Base-by-base conservation (phyloP, 2,329 filamentous ascomycete genomes). In the Colletotrichum gloeosporioides region DNA sequence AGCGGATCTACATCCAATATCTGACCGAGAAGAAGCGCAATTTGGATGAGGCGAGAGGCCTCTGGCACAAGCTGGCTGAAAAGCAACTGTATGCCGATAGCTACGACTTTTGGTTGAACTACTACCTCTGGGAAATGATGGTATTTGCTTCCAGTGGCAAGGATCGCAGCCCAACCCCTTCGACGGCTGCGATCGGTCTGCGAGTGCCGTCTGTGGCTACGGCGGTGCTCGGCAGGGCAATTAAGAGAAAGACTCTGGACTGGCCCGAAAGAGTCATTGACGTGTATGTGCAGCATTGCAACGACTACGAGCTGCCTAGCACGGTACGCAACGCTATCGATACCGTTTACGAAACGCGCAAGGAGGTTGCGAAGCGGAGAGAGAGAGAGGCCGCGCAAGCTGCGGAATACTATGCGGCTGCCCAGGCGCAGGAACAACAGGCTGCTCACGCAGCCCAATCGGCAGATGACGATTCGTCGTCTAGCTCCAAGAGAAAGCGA, bases 41-140 rank as follows among this genome's bases (percentile, higher is more conserved):
- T 55, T 88, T 95, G 69, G 92, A 95, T 25, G 93, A 93, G 73
- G 97, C 96, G 4, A 92, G 97, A 53, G 89, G 90, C 18, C 91
- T 94, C 64, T 99, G 95, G 92, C 92, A 94, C 78, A 91, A 91
- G 22, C 88, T 99, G 34, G 90, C 89, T 5, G 83, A 91, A 27
- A 87, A 91, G n/a, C 88, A 90, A 22, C 92, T 92, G 5, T 86
- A 95, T 72, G 92, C 93, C 34, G 92, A 95, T 79, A 96, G 93
- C 79, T 96, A 96, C 82, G 95, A 98, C 80, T 99, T 99, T 83
- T 99, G 97, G 97, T 90, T 96, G 71, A 92, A 93, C 59, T 98
- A 95, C 84, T 98, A 98, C 85, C 89, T 93, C 69, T 99, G 96
- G 94, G 97, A 99, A 85, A 93, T 99, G 89, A 89, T 94, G 74